Percentiles rank a stretch among this genome's conserved stretches.
These are phyloP conservation scores for Isatis tinctoria DNA, from an alignment of 345 rosid genomes.

Conservation along the genomic window DNA sequence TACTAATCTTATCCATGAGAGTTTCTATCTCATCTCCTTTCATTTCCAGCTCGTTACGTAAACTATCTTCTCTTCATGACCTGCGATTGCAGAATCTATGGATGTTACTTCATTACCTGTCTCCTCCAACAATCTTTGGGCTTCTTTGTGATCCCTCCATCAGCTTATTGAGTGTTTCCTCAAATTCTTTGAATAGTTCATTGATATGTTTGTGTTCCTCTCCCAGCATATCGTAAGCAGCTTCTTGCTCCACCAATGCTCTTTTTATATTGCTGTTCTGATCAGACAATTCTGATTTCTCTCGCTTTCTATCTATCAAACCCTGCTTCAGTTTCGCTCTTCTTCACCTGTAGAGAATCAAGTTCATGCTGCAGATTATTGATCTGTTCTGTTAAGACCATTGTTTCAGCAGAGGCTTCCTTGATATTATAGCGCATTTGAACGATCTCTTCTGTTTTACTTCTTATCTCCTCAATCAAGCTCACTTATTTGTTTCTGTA, in stretches of 20 bases:
- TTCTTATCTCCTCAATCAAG: constrained; percentile 43
- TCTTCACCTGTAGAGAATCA: constrained; percentile 44
- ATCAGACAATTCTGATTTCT: constrained; percentile 42
- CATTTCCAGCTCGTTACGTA: constrained; percentile 66
- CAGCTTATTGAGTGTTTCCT: constrained; percentile 27
- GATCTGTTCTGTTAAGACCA: constrained; percentile 38
- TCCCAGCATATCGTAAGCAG: constrained; percentile 33
- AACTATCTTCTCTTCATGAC: constrained; percentile 65
- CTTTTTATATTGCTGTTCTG: constrained; percentile 36
- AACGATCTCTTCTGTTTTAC: constrained; percentile 32
- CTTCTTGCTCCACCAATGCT: constrained; percentile 34
- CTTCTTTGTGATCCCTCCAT: constrained; percentile 40
- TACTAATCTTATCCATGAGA: constrained; percentile 48
- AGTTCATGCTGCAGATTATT: constrained; percentile 46
- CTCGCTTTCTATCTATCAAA: constrained; percentile 51
- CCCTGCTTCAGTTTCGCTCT: constrained; percentile 37
- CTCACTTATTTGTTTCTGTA: constrained; percentile 44
- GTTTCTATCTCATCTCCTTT: constrained; percentile 70
- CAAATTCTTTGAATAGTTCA: constrained; percentile 32
- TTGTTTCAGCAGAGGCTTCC: constrained; percentile 45
- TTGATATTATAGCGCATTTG: constrained; percentile 34
- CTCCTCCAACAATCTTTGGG: constrained; percentile 42
- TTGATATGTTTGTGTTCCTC: constrained; percentile 47
- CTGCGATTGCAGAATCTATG: constrained; percentile 45
- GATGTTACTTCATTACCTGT: constrained; percentile 34